phyloP scores from a whole-genome alignment of 257 asterid genomes.

The Cynanchum wilfordii region DNA sequence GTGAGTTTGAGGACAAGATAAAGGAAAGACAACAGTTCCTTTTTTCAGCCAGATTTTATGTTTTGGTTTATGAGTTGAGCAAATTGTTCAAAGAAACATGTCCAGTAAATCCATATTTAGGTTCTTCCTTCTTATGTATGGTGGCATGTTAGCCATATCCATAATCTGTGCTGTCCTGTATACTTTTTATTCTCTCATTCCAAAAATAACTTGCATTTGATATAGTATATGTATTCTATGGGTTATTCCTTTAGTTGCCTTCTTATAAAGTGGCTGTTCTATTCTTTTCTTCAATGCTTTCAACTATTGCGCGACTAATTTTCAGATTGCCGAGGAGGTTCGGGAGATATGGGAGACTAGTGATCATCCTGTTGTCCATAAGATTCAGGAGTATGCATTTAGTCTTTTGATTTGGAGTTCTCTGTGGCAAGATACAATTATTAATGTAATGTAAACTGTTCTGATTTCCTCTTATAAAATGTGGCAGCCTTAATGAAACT shows the following conservation, averaged over 20 bases:
- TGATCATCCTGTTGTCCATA: conserved; percentile 90
- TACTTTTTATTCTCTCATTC: neutral
- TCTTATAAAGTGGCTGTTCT: neutral
- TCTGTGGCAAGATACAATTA: neutral
- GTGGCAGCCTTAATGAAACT: conserved; percentile 74
- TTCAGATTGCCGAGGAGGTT: conserved; percentile 86
- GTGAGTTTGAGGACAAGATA: neutral
- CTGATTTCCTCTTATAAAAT: conserved; percentile 19
- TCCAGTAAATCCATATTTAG: neutral
- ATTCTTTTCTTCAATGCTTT: neutral
- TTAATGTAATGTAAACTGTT: conserved; percentile 10
- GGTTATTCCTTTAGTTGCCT: neutral
- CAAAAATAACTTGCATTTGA: neutral
- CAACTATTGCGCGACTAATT: conserved; percentile 1
- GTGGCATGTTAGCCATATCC: neutral
- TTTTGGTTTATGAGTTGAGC: neutral
- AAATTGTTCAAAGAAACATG: neutral
- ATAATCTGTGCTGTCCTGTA: neutral
- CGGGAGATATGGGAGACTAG: conserved; percentile 96
- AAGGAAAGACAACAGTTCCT: neutral
- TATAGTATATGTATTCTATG: neutral
- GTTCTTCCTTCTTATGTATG: neutral
- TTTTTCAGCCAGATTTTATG: neutral
- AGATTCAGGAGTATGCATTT: conserved; percentile 77
- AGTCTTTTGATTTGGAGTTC: neutral